phyloP scores from a whole-genome alignment of 176 grass and related monocot species.

The Carex kokanica region DNA sequence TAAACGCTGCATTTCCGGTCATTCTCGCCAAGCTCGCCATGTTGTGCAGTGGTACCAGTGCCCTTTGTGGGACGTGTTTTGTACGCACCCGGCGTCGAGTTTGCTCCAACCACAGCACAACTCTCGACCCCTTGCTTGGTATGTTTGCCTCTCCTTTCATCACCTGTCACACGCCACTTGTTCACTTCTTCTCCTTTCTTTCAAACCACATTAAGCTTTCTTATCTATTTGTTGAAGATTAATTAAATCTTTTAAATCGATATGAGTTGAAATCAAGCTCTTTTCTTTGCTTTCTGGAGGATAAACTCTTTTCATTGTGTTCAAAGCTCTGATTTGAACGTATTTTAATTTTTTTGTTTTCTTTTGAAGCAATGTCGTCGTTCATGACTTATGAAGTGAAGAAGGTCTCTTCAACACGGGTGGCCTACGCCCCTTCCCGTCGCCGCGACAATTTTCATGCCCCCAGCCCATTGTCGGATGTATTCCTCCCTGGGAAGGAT shows the following conservation, averaged over 20 bases:
- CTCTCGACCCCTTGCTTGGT: neutral
- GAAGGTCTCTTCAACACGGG: neutral
- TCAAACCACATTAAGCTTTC: neutral
- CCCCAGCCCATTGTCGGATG: neutral
- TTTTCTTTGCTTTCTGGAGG: neutral
- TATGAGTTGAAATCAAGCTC: neutral
- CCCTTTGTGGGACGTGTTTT: neutral
- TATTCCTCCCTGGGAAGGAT: neutral
- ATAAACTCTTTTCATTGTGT: neutral
- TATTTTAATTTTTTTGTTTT: neutral
- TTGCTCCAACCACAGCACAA: neutral
- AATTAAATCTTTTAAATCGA: neutral
- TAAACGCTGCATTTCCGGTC: neutral
- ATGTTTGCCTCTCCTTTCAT: neutral
- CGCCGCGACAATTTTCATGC: neutral
- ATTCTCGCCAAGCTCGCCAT: neutral
- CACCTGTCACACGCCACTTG: neutral
- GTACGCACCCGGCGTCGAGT: neutral
- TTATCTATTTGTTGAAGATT: neutral
- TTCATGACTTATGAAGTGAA: neutral
- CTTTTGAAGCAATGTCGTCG: neutral
- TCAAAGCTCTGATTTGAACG: neutral
- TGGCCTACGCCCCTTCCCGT: neutral
- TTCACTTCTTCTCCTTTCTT: neutral
- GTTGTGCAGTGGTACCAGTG: neutral